These are phyloP conservation scores for Podaxis sp. DNA, from an alignment of 768 basidiomycete genomes.

Conservation along the genomic window DNA sequence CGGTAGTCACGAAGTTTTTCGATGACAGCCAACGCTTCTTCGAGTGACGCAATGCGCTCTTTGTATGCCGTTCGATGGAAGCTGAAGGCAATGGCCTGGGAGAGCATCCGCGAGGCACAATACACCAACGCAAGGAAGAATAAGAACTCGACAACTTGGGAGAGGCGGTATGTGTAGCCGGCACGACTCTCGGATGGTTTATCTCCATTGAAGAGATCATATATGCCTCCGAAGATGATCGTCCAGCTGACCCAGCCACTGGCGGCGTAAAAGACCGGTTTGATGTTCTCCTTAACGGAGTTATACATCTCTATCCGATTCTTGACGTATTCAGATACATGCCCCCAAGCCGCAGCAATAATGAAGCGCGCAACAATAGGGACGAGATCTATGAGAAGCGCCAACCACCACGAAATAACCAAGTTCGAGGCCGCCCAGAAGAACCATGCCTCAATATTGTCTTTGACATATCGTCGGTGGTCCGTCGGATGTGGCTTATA, in stretches of 20 bases:
- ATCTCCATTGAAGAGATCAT: conserved; percentile 45
- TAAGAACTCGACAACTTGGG: conserved; percentile 65
- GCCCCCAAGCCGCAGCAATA: conserved; percentile 68
- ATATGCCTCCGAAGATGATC: conserved; percentile 71
- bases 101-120: conserved; percentile 64
- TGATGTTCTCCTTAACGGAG: conserved; percentile 65
- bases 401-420: conserved; percentile 77
- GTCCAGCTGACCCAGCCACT: conserved; percentile 73
- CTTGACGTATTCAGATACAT: conserved; percentile 69
- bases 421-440: conserved; percentile 82
- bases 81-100: conserved; percentile 66
- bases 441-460: conserved; percentile 74
- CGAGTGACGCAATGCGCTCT: conserved; percentile 64
- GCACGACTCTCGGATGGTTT: conserved; percentile 47
- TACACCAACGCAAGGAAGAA: conserved; percentile 73
- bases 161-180: conserved; percentile 55
- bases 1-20: conserved; percentile 68
- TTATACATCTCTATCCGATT: conserved; percentile 65
- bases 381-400: conserved; percentile 66
- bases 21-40: conserved; percentile 52
- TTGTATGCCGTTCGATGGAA: conserved; percentile 79
- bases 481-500: conserved; percentile 57
- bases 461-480: conserved; percentile 56
- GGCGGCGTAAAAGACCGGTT: conserved; percentile 72
- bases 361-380: conserved; percentile 52